Evolutionary conservation across 495 filamentous ascomycete genomes (phyloP).

Genomic region (Neurospora tetrasperma): DNA sequence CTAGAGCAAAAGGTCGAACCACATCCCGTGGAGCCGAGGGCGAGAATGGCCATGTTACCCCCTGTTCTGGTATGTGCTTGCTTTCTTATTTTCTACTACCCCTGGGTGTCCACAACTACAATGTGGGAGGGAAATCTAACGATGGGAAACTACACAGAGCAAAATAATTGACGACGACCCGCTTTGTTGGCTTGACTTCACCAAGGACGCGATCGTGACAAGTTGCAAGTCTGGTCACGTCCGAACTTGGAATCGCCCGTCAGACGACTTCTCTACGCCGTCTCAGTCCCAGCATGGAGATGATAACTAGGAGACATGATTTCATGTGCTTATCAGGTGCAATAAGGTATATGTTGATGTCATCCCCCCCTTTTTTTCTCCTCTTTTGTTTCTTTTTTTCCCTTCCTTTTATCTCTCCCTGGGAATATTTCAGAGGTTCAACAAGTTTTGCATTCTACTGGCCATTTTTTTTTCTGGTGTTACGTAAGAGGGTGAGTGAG

Average conservation of each 20-base stretch:
- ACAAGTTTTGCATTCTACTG: neutral
- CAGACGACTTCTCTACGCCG: constrained; percentile 17
- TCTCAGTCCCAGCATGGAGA: neutral
- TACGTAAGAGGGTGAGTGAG: neutral
- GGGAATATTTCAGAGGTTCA: neutral
- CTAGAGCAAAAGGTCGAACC: constrained; percentile 38
- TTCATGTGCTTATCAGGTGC: neutral
- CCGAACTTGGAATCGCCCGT: constrained; percentile 75
- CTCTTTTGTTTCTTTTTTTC: too few species aligned
- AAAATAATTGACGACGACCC: constrained; percentile 83
- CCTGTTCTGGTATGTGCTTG: constrained; percentile 65
- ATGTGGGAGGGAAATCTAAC: neutral
- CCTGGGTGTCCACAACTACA: neutral
- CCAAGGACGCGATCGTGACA: constrained; percentile 85
- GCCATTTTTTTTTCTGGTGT: neutral
- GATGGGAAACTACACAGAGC: constrained; percentile 37
- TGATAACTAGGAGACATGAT: neutral
- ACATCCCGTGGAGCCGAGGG: constrained; percentile 72
- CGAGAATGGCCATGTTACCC: constrained; percentile 76
- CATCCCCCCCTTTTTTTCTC: neutral
- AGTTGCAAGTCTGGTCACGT: constrained; percentile 82
- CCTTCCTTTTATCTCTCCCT: too few species aligned
- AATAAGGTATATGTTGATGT: too few species aligned
- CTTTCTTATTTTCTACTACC: neutral
- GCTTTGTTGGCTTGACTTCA: constrained; percentile 80